phyloP scores from a whole-genome alignment of 139 green algal species.

The Picochlorum sp. region DNA sequence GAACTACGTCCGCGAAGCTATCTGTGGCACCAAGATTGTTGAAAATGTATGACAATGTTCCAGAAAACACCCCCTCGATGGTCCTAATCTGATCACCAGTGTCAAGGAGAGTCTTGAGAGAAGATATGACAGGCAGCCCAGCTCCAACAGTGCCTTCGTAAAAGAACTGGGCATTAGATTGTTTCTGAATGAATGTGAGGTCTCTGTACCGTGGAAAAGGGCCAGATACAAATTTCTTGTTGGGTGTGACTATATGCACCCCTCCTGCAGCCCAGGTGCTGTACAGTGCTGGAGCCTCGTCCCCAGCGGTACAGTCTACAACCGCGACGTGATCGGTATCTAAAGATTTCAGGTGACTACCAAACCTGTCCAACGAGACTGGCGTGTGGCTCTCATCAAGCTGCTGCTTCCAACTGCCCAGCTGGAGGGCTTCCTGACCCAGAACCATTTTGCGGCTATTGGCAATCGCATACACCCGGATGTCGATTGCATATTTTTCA shows the following conservation, averaged over 20 bases:
- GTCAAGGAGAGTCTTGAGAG: constrained; percentile 48
- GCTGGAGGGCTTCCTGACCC: constrained; percentile 26
- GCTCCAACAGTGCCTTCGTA: constrained; percentile 57
- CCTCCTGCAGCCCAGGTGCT: constrained; percentile 78
- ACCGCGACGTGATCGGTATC: constrained; percentile 79
- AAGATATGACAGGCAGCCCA: constrained; percentile 69
- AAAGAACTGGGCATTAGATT: constrained; percentile 82
- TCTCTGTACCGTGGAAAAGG: constrained; percentile 67
- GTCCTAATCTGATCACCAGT: constrained; percentile 61
- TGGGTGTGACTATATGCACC: constrained; percentile 85
- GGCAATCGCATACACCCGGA: constrained; percentile 51
- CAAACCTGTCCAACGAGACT: constrained; percentile 41
- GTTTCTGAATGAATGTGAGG: constrained; percentile 68
- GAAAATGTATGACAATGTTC: constrained; percentile 80
- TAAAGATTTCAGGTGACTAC: constrained; percentile 43
- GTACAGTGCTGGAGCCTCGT: constrained; percentile 58
- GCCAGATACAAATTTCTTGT: constrained; percentile 91
- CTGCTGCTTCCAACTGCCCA: constrained; percentile 37
- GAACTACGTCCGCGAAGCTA: constrained; percentile 55
- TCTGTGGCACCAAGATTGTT: constrained; percentile 48
- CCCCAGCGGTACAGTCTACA: constrained; percentile 88
- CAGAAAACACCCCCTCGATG: constrained; percentile 53
- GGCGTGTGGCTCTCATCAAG: constrained; percentile 15
- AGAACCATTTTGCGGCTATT: constrained; percentile 44
- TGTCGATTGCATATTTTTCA: constrained; percentile 27